Conservation (phyloP, 176 grass and related monocot species). For the Carex pumila region DNA sequence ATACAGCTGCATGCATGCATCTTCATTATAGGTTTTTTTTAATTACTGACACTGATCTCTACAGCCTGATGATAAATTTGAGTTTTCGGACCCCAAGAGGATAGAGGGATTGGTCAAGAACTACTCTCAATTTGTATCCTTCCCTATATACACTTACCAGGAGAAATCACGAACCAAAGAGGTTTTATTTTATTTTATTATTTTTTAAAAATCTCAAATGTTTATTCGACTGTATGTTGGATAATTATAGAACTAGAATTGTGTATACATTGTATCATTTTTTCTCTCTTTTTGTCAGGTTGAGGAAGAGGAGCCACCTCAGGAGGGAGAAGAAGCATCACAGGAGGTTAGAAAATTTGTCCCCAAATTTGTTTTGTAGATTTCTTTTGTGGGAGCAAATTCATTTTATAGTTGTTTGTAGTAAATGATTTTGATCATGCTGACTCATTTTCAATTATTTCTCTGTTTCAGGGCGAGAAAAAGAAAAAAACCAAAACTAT, state of each 20-base stretch:
- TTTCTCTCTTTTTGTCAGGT: slow-evolving; percentile 36
- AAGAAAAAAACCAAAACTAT: slow-evolving; percentile 81
- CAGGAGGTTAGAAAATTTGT: slow-evolving; percentile 34
- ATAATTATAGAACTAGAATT: background rate
- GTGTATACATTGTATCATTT: background rate
- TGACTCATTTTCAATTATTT: background rate
- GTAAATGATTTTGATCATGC: background rate
- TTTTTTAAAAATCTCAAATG: background rate
- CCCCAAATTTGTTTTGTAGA: background rate
- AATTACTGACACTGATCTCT: slow-evolving; percentile 22
- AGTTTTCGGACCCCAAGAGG: slow-evolving; percentile 61
- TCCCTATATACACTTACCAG: slow-evolving; percentile 92
- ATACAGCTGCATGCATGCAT: background rate
- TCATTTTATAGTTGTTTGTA: background rate
- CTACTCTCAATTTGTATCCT: slow-evolving; percentile 88
- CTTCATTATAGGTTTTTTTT: background rate
- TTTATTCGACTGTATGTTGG: background rate
- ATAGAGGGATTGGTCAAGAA: slow-evolving; percentile 90
- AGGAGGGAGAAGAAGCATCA: slow-evolving; percentile 60
- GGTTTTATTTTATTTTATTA: slow-evolving; percentile 19
- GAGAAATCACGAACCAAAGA: slow-evolving; percentile 90
- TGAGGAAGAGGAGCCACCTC: slow-evolving; percentile 66
- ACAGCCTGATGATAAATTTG: slow-evolving; percentile 80
- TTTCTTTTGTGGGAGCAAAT: background rate
- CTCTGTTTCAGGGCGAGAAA: slow-evolving; percentile 53